Evolutionary conservation across 2,329 filamentous ascomycete species (phyloP), one percentile per base, ranked within the genome.

Genomic region (Cladosporium sp.): DNA sequence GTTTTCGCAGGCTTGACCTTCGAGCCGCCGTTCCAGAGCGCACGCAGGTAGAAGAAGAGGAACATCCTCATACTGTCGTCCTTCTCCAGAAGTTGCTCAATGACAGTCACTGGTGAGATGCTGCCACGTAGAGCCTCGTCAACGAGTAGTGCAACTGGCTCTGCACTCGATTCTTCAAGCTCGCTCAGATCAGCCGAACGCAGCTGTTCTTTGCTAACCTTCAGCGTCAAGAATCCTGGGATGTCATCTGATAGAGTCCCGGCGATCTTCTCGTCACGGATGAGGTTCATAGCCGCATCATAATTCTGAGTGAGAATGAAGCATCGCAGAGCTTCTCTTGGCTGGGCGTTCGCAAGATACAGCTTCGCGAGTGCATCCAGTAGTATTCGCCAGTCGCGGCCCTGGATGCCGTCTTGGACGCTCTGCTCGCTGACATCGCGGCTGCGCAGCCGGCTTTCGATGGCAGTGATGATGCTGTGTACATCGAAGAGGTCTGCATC

Each of bases 301-400:
- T 93, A 93, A 78, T 99, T 92, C 74, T 97, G 93, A 3, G 98
- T 85, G 68, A 87, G 89, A 74, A 99, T 96, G 75, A 96, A 97
- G 77, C 90, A 95, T 73, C 87, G 89, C 53, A 99, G 81, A 1
- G 96, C 94, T 74, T 98, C 93, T 64, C 91, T 86, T 69, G 91
- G 89, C 65, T 91, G 88, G 0, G 92, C 91, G 70, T 89, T 90
- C 10, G 91, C 91, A 64, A 97, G 87, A 74, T 94, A 92, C 18
- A 99, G 82, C 73, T 89, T 92, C 0, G 92, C 94, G 39, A 99
- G 82, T 66, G 91, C 88, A 74, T 93, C 92, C 80, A 93, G 88
- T n/a, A 99, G 85, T 66, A 96, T 91, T 26, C 88, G 87, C 94
- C 94, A 98, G 73, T 98, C 93, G 28, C 69, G 61, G 0, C 90